These are phyloP conservation scores for Diaporthe vexans DNA, from an alignment of 2,329 filamentous ascomycete genomes.

Conservation along the genomic window DNA sequence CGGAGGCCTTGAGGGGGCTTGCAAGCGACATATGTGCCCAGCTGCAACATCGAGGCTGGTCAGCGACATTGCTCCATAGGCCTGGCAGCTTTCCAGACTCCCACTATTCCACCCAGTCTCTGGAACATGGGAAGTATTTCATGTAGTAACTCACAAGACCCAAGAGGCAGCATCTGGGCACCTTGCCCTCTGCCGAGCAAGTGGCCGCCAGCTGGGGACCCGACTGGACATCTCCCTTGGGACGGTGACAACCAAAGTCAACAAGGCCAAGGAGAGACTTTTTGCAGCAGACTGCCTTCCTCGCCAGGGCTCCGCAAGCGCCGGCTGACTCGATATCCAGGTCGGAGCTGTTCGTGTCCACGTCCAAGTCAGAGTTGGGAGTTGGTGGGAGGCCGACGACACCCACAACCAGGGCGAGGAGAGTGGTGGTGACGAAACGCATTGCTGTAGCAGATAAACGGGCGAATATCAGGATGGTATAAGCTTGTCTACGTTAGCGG, in stretches of 20 bases:
- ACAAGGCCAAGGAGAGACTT: background rate
- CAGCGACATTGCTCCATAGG: background rate
- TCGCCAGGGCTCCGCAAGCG: background rate
- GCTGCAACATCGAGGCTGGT: background rate
- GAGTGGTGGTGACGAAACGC: background rate
- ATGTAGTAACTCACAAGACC: background rate
- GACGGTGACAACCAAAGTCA: background rate
- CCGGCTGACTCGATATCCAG: too few relatives aligned
- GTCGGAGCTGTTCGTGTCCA: background rate
- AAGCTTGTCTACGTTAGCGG: background rate
- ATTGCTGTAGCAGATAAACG: background rate
- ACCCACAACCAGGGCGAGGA: background rate
- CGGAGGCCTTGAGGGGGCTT: background rate
- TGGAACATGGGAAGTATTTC: background rate
- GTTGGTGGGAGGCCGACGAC: background rate
- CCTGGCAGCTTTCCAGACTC: background rate
- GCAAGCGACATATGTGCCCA: background rate
- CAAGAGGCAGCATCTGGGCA: background rate
- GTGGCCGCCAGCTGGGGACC: background rate
- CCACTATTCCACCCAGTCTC: background rate
- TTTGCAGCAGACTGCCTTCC: conserved; percentile 2
- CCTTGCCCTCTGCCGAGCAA: background rate
- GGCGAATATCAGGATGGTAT: background rate
- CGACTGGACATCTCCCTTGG: background rate
- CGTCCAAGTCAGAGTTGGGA: background rate